phyloP scores from a whole-genome alignment of 2,329 filamentous ascomycete species.

The Nannizzia gypsea region DNA sequence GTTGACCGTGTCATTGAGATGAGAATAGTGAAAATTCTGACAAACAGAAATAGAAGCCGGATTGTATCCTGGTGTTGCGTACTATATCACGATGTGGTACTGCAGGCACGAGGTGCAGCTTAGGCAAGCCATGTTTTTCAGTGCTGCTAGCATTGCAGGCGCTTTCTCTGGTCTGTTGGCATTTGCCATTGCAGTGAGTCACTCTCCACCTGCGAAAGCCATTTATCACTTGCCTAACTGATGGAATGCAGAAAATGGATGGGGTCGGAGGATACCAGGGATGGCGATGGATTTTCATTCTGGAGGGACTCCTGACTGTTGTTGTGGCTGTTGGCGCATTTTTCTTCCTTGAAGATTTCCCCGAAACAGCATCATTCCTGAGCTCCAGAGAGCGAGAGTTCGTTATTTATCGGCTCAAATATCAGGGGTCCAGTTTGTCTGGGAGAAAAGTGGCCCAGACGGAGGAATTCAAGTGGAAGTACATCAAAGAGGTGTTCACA shows the following conservation, averaged over 20 bases:
- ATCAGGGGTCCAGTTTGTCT: constrained; percentile 22
- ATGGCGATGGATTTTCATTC: constrained; percentile 42
- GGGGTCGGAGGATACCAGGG: constrained; percentile 36
- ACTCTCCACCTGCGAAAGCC: too few species aligned
- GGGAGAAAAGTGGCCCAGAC: constrained; percentile 20
- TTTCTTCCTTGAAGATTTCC: constrained; percentile 37
- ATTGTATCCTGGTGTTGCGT: constrained; percentile 33
- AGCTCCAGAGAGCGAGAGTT: constrained; percentile 30
- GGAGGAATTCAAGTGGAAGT: constrained; percentile 28
- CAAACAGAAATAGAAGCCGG: constrained; percentile 25
- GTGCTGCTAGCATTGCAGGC: constrained; percentile 39
- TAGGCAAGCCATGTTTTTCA: constrained; percentile 38
- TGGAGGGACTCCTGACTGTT: constrained; percentile 39
- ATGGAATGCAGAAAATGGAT: constrained; percentile 33
- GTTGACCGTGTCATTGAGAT: not conserved
- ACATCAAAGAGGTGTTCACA: constrained; percentile 29
- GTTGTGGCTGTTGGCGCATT: constrained; percentile 33
- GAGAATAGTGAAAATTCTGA: not conserved
- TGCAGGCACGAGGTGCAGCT: constrained; percentile 33
- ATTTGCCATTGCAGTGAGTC: constrained; percentile 36
- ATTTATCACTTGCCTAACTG: not conserved
- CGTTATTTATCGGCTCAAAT: constrained; percentile 28
- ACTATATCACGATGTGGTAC: constrained; percentile 39
- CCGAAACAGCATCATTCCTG: constrained; percentile 34
- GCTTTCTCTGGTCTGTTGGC: constrained; percentile 43